Conservation (phyloP, 371 early-diverging fungal genomes). For the Mucor circinelloides region DNA sequence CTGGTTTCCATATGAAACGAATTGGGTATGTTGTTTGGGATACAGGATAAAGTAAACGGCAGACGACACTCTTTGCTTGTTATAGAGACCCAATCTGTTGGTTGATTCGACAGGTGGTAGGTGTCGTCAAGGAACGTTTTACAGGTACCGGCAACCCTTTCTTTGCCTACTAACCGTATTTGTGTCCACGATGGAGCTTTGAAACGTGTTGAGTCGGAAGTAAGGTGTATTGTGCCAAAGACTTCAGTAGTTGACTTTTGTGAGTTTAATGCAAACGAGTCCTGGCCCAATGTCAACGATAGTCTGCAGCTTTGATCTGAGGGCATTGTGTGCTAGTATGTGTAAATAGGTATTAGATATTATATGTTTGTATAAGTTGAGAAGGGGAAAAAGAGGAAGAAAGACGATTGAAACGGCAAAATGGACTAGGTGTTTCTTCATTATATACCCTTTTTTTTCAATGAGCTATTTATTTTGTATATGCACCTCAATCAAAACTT, state of each 20-base stretch:
- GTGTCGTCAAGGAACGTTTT: constrained; percentile 13
- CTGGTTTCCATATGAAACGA: constrained; percentile 8
- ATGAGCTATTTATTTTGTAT: neutral
- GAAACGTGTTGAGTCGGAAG: constrained; percentile 2
- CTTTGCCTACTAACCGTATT: constrained; percentile 14
- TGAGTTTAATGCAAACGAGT: constrained; percentile 9
- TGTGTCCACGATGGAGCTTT: constrained; percentile 12
- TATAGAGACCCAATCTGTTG: constrained; percentile 6
- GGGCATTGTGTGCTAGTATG: neutral
- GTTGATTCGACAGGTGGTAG: constrained; percentile 4
- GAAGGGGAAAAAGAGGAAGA: neutral
- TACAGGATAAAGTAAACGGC: constrained; percentile 4
- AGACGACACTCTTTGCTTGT: neutral
- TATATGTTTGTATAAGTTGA: neutral
- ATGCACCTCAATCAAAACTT: neutral
- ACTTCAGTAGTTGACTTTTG: neutral
- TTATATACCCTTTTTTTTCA: neutral
- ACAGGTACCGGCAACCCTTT: neutral
- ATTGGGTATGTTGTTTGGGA: constrained; percentile 13
- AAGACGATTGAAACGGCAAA: neutral
- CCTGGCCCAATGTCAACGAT: constrained; percentile 10
- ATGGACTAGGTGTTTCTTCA: neutral
- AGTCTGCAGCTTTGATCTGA: neutral
- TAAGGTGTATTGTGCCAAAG: constrained; percentile 1
- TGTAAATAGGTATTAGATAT: neutral